Base-by-base conservation (phyloP, 495 filamentous ascomycete genomes). In the Daldinia bambusicola region DNA sequence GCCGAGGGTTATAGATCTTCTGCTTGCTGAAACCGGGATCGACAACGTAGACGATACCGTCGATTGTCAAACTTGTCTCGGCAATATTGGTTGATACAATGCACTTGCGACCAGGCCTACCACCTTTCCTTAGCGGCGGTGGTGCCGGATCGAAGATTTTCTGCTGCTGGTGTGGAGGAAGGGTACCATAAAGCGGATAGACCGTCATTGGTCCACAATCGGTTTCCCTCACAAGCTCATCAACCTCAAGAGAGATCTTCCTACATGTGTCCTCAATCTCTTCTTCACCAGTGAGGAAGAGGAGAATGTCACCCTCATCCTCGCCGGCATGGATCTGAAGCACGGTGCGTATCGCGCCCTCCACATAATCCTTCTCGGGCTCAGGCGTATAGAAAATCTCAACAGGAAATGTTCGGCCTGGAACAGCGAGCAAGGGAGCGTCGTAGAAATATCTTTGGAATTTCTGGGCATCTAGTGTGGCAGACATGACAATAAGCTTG, bases 21-120 rank as follows among this genome's bases (percentile, higher is more conserved):
- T 99, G 96, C 85, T 99, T 99, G 78, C 92, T 97, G 82, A 99
- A 99, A 20, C 96, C 96, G 6, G 96, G 95, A 76, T 99, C 96
- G 8, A 99, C 94, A 16, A 99, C 96, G 70, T 97, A 99, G 26
- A 99, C 96, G 66, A 99, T 98, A 76, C 96, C 96, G 77, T 99
- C 96, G 58, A 99, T 99, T 41, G 96, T 99, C 76, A 98, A 89
- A 66, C 89, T 93, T 0, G 96, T 99, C 82, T 99, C 96, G 7
- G 96, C 96, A 77, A 99, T 98, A 77, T 99, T 99, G 56, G 96
- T 99, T 4, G 94, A 91, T 32, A 99, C 88, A 71, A 99, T 95
- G 78, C 90, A 90, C 79, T 99, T 99, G n/a, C 96, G 88, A 22
- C 96, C 96, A 0, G 96, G 93, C 16, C 89, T 83, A 45, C 94